A percentile compares a stretch with the other conserved stretches of the same genome.
phyloP scores from a whole-genome alignment of 1,284 basidiomycete species.

The Sphaerobolus stellatus region DNA sequence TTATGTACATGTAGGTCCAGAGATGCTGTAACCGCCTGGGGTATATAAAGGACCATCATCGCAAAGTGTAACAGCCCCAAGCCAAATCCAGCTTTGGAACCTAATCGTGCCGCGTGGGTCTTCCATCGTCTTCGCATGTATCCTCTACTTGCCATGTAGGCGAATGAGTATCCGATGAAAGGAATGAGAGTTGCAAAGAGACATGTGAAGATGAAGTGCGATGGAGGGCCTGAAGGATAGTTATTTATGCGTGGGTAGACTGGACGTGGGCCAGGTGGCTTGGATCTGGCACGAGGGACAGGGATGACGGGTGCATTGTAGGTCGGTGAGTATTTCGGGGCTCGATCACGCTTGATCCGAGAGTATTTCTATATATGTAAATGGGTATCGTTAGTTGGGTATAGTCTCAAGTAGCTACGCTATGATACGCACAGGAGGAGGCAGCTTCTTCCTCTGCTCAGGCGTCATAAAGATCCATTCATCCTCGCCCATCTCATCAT shows the following conservation, averaged over 20 bases:
- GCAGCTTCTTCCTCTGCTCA: constrained; percentile 12
- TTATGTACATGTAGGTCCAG: too few species aligned
- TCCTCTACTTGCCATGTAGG: constrained; percentile 3
- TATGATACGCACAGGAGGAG: constrained; percentile 7
- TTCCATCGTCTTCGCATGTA: too few species aligned
- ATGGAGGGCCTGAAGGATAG: constrained; percentile 6
- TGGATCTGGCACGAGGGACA: neutral
- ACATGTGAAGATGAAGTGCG: neutral
- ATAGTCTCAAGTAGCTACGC: neutral
- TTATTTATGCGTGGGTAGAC: constrained; percentile 9
- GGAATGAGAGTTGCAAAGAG: constrained; percentile 4
- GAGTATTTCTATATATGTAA: constrained; percentile 5
- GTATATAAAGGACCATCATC: constrained; percentile 9
- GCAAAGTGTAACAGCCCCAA: constrained; percentile 10
- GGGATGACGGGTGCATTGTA: constrained; percentile 5
- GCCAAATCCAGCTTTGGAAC: constrained; percentile 4
- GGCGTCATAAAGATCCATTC: constrained; percentile 16
- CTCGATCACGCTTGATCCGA: constrained; percentile 12
- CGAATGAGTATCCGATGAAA: constrained; percentile 2
- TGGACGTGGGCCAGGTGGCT: neutral
- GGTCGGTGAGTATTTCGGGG: constrained; percentile 5
- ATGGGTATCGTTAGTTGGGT: neutral
- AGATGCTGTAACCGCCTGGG: neutral
- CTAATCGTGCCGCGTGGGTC: constrained; percentile 5
- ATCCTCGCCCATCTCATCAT: constrained; percentile 9